Base-by-base conservation (phyloP, 306 rosid species). In the Gastrolobium villosum region DNA sequence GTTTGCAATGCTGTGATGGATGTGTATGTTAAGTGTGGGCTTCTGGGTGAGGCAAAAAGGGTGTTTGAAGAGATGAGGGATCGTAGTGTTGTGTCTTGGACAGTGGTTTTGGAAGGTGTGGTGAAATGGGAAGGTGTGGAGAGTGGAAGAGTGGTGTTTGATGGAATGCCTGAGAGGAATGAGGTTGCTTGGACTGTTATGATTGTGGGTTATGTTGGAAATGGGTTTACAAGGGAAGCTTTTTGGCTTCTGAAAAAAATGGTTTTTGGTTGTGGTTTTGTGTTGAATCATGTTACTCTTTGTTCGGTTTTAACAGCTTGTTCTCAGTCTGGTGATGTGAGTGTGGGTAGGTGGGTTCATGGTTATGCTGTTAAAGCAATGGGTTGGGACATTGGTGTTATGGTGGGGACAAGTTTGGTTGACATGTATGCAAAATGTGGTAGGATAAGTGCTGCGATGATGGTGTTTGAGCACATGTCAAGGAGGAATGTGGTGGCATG, bases 351-450 rank as follows among this genome's bases (percentile, higher is more conserved):
- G 74, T 93, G 96, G 96, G 78, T 89, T 82, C 97, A 93, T 77
- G 86, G 70, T 54, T 89, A 87, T 89, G 90, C 86, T 76, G 62
- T 86, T 10, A 93, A 89, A 81, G 66, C 77, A 35, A 67, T 85
- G 85, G 89, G 79, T 62, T 74, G 66, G 73, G 86, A 83, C 32
- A 67, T 87, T 61, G 83, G 84, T 57, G 57, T 89, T 15, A 79
- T 89, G 89, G 90, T 90, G 2, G 88, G 90, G 72, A 89, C 97
- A 30, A 70, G 91, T 70, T 82, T 90, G 81, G 78, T 90, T 72
- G 92, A 90, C 74, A 90, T 87, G 96, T 93, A 93, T 62, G 88
- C 93, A 28, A 93, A 88, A 56, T 90, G 96, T 76, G 96, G 94
- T 28, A 86, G 87, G 83, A 76, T 93, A 39, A 70, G 65, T 15